phyloP scores from a whole-genome alignment of 208 protist species.

The Acanthamoeba royreba region DNA sequence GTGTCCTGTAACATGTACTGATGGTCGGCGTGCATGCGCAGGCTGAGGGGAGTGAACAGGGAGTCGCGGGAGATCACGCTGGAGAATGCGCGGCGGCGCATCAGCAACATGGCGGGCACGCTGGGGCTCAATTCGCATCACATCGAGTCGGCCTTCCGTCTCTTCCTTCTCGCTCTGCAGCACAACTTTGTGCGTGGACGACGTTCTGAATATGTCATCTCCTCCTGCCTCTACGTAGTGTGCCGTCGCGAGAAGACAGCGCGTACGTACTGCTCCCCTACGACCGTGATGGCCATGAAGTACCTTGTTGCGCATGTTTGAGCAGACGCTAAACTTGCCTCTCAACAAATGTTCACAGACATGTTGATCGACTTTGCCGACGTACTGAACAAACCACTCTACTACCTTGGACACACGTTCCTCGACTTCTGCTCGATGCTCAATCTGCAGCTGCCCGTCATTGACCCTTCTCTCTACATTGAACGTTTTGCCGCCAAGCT shows the following conservation, averaged over 20 bases:
- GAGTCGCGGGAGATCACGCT: slow-evolving; percentile 47
- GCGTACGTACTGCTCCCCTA: not conserved
- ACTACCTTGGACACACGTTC: slow-evolving; percentile 74
- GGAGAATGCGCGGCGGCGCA: slow-evolving; percentile 39
- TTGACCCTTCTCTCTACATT: slow-evolving; percentile 80
- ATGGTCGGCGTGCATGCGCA: too few species aligned
- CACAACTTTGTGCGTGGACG: slow-evolving; percentile 72
- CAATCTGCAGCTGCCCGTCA: slow-evolving; percentile 69
- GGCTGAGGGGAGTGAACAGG: not conserved
- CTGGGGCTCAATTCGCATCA: slow-evolving; percentile 71
- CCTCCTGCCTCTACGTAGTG: slow-evolving; percentile 85
- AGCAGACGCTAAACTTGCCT: too few species aligned
- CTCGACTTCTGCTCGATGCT: slow-evolving; percentile 75
- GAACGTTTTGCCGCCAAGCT: slow-evolving; percentile 81
- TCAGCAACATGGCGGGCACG: slow-evolving; percentile 62
- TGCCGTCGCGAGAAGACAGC: slow-evolving; percentile 78
- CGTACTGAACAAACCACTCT: slow-evolving; percentile 71
- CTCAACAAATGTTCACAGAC: too few species aligned
- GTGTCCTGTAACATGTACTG: too few species aligned
- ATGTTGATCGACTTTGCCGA: slow-evolving; percentile 86
- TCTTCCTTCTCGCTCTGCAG: slow-evolving; percentile 62
- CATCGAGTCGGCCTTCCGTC: slow-evolving; percentile 66
- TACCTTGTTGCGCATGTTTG: too few species aligned
- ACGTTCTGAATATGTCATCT: slow-evolving; percentile 70
- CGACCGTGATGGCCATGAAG: not conserved